These are phyloP conservation scores for Irpex sp. DNA, from an alignment of 1,284 basidiomycete genomes.

Conservation along the genomic window DNA sequence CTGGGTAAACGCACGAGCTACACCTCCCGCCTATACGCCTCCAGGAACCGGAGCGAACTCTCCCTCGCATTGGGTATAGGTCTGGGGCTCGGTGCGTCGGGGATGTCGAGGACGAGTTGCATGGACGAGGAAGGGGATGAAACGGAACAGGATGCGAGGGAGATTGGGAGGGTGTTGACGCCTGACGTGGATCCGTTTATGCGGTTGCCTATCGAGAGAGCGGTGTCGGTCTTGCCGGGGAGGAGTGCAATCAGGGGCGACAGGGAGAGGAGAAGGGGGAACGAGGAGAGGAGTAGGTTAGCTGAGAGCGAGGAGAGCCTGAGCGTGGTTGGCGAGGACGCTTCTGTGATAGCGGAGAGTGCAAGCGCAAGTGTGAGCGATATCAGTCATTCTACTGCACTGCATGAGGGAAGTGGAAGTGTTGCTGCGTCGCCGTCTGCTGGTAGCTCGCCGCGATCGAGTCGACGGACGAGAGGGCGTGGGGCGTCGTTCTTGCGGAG, in stretches of 20 bases:
- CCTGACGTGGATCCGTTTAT: conserved; percentile 30
- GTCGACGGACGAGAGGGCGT: neutral
- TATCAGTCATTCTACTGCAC: neutral
- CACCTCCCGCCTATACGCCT: neutral
- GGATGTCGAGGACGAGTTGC: neutral
- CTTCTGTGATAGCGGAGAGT: neutral
- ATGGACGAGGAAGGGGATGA: conserved; percentile 2
- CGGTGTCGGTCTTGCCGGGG: neutral
- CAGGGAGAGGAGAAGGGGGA: neutral
- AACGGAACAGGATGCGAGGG: conserved; percentile 17
- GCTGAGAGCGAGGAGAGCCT: neutral
- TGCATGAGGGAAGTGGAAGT: neutral
- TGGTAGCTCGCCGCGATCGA: neutral
- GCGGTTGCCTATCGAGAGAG: conserved; percentile 20
- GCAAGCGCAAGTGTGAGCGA: neutral
- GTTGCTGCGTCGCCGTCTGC: neutral
- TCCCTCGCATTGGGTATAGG: neutral
- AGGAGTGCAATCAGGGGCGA: neutral
- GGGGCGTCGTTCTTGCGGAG: neutral
- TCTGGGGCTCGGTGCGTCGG: neutral
- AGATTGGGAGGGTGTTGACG: conserved; percentile 28
- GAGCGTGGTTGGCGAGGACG: neutral
- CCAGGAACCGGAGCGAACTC: neutral
- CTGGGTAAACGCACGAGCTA: neutral
- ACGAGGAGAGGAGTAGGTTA: neutral